Base-by-base conservation (phyloP, 768 basidiomycete species). In the Dentipellis fragilis region DNA sequence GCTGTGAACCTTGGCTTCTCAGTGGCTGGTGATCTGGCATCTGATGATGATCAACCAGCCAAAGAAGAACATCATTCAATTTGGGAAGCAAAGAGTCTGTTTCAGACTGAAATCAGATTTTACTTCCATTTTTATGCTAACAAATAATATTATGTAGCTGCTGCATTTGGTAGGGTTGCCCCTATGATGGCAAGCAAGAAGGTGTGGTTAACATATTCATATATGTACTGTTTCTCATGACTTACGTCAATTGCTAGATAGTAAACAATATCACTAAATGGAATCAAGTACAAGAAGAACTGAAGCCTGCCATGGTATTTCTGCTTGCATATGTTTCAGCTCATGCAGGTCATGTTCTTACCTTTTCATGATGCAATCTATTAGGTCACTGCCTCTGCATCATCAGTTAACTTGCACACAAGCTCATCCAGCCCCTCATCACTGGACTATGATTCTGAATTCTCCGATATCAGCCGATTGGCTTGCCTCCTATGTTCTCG, bases 241-340 rank as follows among this genome's bases (percentile, higher is more conserved):
- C 6, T 6, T 29, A 49, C 34, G 16, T 49, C n/a, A 51, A 35
- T n/a, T 51, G 21, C 5, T 51, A 96, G 91, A 89, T 84, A 47
- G 88, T 80, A 50, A 88, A 80, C 68, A 93, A 93, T 64, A 97
- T 99, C 66, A 85, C 79, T 64, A 97, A 98, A 67, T 99, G 95
- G 96, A 98, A 94, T 67, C 87, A 86, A 72, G 90, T 94, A 10
- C 91, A 95, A 70, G 87, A 86, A 70, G 94, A 93, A 64, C 77
- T 96, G 51, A 80, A 64, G 38, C 61, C 66, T 22, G 68, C 62
- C 49, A 52, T 14, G 40, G 29, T 29, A 29, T 29, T 29, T 29
- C 29, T 29, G 29, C 29, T 29, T 29, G 29, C 29, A 8, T 9
- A 19, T 14, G 19, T 42, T 14, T 42, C 40, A 42, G 14, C 4